Evolutionary conservation across 2,329 filamentous ascomycete species (phyloP).

Genomic region (Onygenales sp.): DNA sequence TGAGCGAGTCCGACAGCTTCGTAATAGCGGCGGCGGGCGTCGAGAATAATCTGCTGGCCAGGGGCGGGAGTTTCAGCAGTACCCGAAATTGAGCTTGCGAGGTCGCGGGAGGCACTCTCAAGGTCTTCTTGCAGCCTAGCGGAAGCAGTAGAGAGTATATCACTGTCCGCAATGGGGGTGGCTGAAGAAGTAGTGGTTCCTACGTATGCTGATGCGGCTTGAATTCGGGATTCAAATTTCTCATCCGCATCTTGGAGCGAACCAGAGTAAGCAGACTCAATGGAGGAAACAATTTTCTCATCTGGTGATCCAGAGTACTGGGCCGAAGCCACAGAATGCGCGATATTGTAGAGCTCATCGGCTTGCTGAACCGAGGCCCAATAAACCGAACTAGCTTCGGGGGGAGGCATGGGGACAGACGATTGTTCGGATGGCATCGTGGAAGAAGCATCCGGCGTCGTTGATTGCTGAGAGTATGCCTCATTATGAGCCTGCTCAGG

Average conservation of each 20-base stretch:
- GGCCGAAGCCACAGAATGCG: neutral
- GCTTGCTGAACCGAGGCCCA: neutral
- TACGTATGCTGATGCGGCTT: neutral
- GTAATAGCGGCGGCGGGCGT: constrained; percentile 61
- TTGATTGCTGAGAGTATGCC: neutral
- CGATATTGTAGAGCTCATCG: neutral
- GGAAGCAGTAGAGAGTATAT: constrained; percentile 58
- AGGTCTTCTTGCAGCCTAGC: constrained; percentile 62
- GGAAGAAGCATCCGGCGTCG: neutral
- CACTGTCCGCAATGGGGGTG: constrained; percentile 28
- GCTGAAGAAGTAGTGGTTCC: neutral
- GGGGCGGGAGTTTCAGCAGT: constrained; percentile 45
- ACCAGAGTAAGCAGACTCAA: neutral
- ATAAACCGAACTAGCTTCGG: neutral
- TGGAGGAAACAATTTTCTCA: neutral
- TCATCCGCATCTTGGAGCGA: neutral
- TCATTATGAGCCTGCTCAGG: constrained; percentile 42
- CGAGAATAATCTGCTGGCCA: constrained; percentile 46
- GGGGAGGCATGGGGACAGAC: neutral
- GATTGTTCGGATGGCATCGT: neutral
- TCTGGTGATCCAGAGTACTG: neutral
- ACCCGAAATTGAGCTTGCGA: constrained; percentile 57
- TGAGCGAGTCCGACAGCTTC: constrained; percentile 70
- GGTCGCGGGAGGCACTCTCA: constrained; percentile 60
- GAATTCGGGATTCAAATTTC: neutral